Evolutionary conservation across 2,329 filamentous ascomycete species (phyloP), one percentile per base, ranked within the genome.

Genomic region (Coniochaeta pulveracea): DNA sequence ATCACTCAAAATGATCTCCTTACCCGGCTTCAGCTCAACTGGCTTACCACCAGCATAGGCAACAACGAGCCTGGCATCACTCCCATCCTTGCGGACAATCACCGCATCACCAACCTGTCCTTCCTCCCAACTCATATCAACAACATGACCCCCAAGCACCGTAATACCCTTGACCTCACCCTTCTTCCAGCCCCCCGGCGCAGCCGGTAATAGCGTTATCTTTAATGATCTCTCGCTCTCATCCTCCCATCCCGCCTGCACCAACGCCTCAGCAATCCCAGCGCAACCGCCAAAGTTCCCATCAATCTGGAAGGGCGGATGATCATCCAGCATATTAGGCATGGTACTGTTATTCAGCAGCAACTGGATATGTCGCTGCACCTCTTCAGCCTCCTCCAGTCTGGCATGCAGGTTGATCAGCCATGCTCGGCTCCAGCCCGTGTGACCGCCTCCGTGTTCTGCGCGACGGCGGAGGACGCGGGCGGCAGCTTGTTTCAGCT

Each of bases 351-450:
- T 46, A 10, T 45, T 47, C 19, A 66, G 40, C 6, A 65, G 43
- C n/a, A 48, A 45, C 12, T 57, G 45, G 16, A 64, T 41, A 36
- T 64, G 56, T 19, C 49, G 42, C 23, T 52, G 43, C 34, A 54
- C 56, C 23, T 56, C 50, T 23, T 55, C 51, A 4, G 44, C 43
- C 36, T 62, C 55, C 12, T 29, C 24, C 18, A 70, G 46, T 1
- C 67, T 56, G 10, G 65, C 64, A 33, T 63, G 61, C 24, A 68
- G 48, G 25, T 60, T 64, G n/a, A 68, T 49, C 0, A 63, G 46
- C 65, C 65, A 71, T 5, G 63, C 63, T 11, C 61, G 54, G 4
- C 62, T 65, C 66, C 66, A 71, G 0, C 66, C 66, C 0, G 64
- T 71, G 33, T 65, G 58, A 0, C 63, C 66, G 4, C 62, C 59